These are phyloP conservation scores for Citeromyces siamensis DNA, from an alignment of 1,139 yeast genomes.

Conservation along the genomic window DNA sequence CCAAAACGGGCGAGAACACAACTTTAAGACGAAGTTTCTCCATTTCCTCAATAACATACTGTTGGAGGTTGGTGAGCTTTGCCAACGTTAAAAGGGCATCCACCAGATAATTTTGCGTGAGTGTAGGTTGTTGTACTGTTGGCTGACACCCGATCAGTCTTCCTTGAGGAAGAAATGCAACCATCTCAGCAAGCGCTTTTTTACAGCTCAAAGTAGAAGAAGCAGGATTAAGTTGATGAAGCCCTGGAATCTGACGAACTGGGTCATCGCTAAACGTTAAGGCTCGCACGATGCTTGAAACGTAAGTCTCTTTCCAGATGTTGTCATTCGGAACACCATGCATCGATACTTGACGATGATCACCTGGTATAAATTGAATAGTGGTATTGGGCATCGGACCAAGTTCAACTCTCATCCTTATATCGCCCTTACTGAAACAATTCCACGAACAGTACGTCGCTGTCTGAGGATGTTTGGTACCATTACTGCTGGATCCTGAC, in stretches of 20 bases:
- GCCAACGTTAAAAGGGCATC: conserved; percentile 61
- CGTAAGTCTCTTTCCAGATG: conserved; percentile 73
- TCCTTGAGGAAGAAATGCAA: conserved; percentile 55
- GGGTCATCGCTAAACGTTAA: conserved; percentile 56
- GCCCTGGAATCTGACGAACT: conserved; percentile 46
- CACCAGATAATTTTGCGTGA: conserved; percentile 60
- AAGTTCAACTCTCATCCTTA: conserved; percentile 24
- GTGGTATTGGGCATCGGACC: conserved; percentile 15
- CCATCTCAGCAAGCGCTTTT: conserved; percentile 46
- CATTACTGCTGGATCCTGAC: conserved; percentile 8
- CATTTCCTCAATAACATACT: conserved; percentile 43
- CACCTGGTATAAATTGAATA: conserved; percentile 7
- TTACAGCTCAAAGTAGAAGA: conserved; percentile 33
- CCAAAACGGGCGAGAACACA: conserved; percentile 37
- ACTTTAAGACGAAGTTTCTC: conserved; percentile 18
- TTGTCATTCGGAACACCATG: conserved; percentile 19
- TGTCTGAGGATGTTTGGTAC: conserved; percentile 18
- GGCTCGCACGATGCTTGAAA: conserved; percentile 63
- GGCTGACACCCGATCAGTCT: conserved; percentile 49
- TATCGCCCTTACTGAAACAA: conserved; percentile 33
- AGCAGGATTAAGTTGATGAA: conserved; percentile 30
- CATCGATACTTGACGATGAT: conserved; percentile 10
- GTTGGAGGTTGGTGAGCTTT: conserved; percentile 52
- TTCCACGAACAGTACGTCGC: conserved; percentile 39
- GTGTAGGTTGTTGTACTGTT: conserved; percentile 55